phyloP scores from a whole-genome alignment of 768 basidiomycete species.

The Lactarius tabidus region DNA sequence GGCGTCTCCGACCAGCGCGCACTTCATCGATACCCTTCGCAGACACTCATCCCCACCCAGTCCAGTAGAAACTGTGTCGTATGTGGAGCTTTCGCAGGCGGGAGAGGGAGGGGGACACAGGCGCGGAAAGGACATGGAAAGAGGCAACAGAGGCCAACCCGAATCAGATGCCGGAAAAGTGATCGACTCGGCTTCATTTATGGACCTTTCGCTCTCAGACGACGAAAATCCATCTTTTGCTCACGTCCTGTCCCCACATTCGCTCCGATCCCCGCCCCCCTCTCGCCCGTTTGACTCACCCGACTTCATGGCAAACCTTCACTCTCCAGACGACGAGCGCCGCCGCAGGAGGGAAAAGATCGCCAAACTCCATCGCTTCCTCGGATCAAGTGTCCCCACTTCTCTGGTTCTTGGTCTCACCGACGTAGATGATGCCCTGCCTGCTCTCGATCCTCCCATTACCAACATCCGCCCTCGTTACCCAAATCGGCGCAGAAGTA shows the following conservation, averaged over 20 bases:
- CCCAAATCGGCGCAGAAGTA: slow-evolving; percentile 49
- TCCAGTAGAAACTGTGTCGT: slow-evolving; percentile 41
- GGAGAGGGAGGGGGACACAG: slow-evolving; percentile 12
- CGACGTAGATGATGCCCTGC: slow-evolving; percentile 33
- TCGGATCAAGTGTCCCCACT: slow-evolving; percentile 75
- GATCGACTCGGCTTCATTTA: slow-evolving; percentile 43
- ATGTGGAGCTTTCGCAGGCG: slow-evolving; percentile 2
- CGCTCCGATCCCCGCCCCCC: slow-evolving; percentile 22
- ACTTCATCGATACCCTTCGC: slow-evolving; percentile 31
- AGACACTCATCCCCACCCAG: slow-evolving; percentile 55
- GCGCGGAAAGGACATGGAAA: neutral
- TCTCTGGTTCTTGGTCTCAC: slow-evolving; percentile 57
- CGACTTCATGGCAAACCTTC: slow-evolving; percentile 36
- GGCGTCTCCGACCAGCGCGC: slow-evolving; percentile 1
- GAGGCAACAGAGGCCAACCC: slow-evolving; percentile 6
- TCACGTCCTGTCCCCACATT: neutral
- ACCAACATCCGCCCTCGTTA: slow-evolving; percentile 28
- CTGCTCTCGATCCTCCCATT: slow-evolving; percentile 28
- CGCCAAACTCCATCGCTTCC: slow-evolving; percentile 78
- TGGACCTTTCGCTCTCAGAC: slow-evolving; percentile 69
- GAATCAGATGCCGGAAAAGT: slow-evolving; percentile 4
- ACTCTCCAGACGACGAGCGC: slow-evolving; percentile 56
- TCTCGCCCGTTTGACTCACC: slow-evolving; percentile 45
- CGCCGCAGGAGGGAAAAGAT: slow-evolving; percentile 70
- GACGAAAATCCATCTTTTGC: slow-evolving; percentile 41